These are phyloP conservation scores for Komagataea norvegica DNA, from an alignment of 1,139 yeast genomes.

Conservation along the genomic window DNA sequence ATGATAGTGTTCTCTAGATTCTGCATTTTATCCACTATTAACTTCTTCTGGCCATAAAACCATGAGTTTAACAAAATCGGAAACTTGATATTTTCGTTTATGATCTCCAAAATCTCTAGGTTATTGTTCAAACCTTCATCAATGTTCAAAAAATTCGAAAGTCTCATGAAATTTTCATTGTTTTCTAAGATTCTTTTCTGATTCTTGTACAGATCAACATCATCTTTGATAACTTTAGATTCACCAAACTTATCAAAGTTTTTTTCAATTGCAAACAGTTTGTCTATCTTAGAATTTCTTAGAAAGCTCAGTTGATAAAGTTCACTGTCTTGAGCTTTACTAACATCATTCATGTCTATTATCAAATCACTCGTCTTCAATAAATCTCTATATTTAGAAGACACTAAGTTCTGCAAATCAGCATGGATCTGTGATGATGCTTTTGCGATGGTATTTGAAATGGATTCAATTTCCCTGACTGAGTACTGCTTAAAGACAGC, in stretches of 20 bases:
- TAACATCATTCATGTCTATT: slow-evolving; percentile 4
- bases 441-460: background rate
- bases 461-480: slow-evolving; percentile 4
- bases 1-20: slow-evolving; percentile 1
- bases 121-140: slow-evolving; percentile 5
- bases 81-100: slow-evolving; percentile 2
- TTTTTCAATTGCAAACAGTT: slow-evolving; percentile 4
- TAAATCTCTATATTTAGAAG: slow-evolving; percentile 5
- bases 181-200: background rate
- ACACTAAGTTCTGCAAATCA: slow-evolving; percentile 2
- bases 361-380: slow-evolving; percentile 5
- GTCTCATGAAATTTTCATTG: slow-evolving; percentile 5
- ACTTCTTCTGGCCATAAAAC: slow-evolving; percentile 1
- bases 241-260: slow-evolving; percentile 1
- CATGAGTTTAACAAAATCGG: slow-evolving; percentile 4
- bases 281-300: slow-evolving; percentile 1
- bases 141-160: slow-evolving; percentile 8
- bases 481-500: too few species aligned
- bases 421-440: background rate
- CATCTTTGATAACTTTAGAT: too few species aligned
- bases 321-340: background rate
- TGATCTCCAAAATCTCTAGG: slow-evolving; percentile 4
- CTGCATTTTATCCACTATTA: slow-evolving; percentile 4
- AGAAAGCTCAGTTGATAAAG: slow-evolving; percentile 4
- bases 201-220: background rate